Evolutionary conservation across 208 protist genomes (phyloP).

Genomic region (Leptomonas pyrrhocoris): DNA sequence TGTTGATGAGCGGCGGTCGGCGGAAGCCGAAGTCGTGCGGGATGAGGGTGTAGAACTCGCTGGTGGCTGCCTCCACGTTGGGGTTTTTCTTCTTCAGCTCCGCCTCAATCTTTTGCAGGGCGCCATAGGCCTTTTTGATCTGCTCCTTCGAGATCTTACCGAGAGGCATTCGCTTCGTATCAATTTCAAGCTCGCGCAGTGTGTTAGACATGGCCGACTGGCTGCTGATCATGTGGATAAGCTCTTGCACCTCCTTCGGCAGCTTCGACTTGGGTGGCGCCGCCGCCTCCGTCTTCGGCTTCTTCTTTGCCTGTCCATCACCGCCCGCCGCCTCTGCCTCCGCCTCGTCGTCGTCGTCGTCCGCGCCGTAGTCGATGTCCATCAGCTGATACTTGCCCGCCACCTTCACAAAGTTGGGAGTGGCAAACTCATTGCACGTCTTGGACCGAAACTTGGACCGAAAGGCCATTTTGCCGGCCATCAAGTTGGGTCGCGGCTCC

Average conservation of each 20-base stretch:
- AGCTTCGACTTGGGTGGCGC: conserved; percentile 44
- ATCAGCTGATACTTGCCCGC: conserved; percentile 75
- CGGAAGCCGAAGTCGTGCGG: conserved; percentile 78
- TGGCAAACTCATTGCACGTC: conserved; percentile 63
- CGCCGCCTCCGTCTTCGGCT: conserved; percentile 16
- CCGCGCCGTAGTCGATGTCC: conserved; percentile 75
- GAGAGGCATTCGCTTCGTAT: conserved; percentile 80
- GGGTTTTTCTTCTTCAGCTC: conserved; percentile 60
- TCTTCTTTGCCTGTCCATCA: conserved; percentile 28
- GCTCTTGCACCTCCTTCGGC: conserved; percentile 39
- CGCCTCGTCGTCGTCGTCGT: conserved; percentile 23
- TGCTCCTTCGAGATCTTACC: conserved; percentile 84
- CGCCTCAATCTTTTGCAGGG: conserved; percentile 59
- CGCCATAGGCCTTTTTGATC: conserved; percentile 56
- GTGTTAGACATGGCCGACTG: conserved; percentile 58
- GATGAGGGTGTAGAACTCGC: conserved; percentile 84
- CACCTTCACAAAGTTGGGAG: conserved; percentile 54
- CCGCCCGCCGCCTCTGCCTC: conserved; percentile 14
- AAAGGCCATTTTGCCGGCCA: conserved; percentile 43
- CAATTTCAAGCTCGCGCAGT: conserved; percentile 80
- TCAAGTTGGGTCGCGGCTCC: conserved; percentile 29
- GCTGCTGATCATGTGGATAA: conserved; percentile 75
- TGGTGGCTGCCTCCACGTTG: conserved; percentile 45
- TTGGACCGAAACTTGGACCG: conserved; percentile 59
- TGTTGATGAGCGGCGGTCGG: conserved; percentile 62